Conservation (phyloP, 345 rosid species). For the Eucalyptus sp. region DNA sequence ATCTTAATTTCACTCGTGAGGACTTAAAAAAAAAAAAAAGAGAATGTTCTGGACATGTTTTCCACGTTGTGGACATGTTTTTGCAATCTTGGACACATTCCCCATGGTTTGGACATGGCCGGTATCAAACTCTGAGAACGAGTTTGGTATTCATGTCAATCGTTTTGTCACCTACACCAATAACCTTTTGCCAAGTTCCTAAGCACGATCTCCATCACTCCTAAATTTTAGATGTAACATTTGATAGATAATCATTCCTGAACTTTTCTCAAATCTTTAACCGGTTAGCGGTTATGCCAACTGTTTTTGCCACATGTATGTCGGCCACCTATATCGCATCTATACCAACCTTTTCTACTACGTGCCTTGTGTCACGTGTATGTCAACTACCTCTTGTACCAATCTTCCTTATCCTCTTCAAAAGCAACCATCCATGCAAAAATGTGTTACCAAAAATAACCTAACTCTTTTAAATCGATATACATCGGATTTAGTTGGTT, state of each 20-base stretch:
- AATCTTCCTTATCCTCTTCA: background rate
- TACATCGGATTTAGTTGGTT: accelerated
- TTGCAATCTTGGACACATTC: background rate
- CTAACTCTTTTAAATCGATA: background rate
- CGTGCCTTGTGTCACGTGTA: background rate
- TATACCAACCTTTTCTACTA: background rate
- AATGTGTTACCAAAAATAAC: background rate
- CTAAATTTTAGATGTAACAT: background rate
- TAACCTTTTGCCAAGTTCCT: background rate
- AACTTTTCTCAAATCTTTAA: background rate
- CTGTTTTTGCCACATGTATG: background rate
- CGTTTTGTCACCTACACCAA: background rate
- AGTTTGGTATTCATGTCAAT: background rate
- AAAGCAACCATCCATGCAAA: background rate
- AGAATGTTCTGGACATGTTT: background rate
- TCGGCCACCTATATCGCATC: accelerated
- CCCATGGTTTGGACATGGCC: background rate
- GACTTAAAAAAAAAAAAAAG: no score
- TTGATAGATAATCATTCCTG: background rate
- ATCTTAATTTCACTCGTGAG: accelerated
- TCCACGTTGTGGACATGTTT: background rate
- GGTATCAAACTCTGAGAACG: background rate
- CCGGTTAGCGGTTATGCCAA: background rate
- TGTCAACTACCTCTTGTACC: background rate
- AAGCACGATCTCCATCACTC: background rate